Base-by-base conservation (phyloP, 2,329 filamentous ascomycete genomes). In the Aspergillus bombycis region DNA sequence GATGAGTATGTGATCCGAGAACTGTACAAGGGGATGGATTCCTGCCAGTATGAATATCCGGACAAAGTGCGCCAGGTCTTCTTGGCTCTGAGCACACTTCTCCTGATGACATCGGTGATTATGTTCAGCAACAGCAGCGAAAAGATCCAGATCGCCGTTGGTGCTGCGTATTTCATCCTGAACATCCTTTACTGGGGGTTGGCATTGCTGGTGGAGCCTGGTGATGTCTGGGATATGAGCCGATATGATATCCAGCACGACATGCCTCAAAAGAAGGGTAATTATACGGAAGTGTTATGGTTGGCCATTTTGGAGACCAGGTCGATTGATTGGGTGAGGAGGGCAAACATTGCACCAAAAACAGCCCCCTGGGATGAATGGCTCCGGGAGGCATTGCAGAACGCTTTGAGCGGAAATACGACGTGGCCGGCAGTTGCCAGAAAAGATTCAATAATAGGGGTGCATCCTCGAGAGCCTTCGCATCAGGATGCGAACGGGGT, bases 41-140 rank as follows among this genome's bases (percentile, higher is more conserved):
- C 86, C 68, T 89, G 87, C 73, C 71, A 82, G 32, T 89, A 77
- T 81, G 28, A 81, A 88, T 48, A 74, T 9, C 1, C 75, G 4
- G 79, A 75, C 32, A 76, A 71, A n/a, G 68, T 69, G 1, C 87
- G 88, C 71, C 82, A 84, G 23, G 72, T 79, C 0, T 80, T 88
- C 9, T 87, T 89, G 76, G 86, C 82, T 0, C 48, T 84, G 2
- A 86, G 85, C 38, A 89, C 87, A 10, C 81, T 86, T 10, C 67
- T 89, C 30, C 81, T 89, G 52, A 89, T 89, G 87, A 71, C 85
- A 4, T 82, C 84, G 1, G 85, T 89, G 12, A 85, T 89, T 14
- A 75, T 88, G 16, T 75, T 90, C 38, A 87, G 86, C 1, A 89
- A 89, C 71, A 87, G 86, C 73, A 82, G 81, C n/a, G 88, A 86